Evolutionary conservation across 495 filamentous ascomycete genomes (phyloP).

Genomic region (Talaromyces liani): DNA sequence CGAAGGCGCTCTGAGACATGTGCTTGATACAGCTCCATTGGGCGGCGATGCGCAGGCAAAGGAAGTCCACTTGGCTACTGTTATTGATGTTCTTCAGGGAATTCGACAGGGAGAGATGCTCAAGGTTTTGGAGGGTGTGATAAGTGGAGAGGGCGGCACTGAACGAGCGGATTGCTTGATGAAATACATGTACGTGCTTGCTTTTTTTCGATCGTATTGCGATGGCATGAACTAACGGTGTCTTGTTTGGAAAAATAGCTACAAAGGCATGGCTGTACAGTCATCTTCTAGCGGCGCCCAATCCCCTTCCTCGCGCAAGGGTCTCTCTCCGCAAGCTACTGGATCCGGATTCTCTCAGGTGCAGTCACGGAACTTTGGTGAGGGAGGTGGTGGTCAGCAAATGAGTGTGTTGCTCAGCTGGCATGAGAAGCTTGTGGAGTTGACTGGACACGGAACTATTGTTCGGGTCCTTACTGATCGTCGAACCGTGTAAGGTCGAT

Average conservation of each 20-base stretch:
- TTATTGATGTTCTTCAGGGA: conserved; percentile 81
- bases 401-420: conserved; percentile 93
- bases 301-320: conserved; percentile 37
- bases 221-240: not conserved
- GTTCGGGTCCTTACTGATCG: conserved; percentile 88
- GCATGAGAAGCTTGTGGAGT: conserved; percentile 92
- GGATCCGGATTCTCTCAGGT: conserved; percentile 73
- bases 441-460: conserved; percentile 81
- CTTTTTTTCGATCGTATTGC: conserved; percentile 6
- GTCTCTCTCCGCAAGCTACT: conserved; percentile 70
- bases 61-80: conserved; percentile 73
- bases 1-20: conserved; percentile 73
- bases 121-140: conserved; percentile 70
- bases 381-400: conserved; percentile 71
- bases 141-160: conserved; percentile 58
- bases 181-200: conserved; percentile 39
- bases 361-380: conserved; percentile 56
- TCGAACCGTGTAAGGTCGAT: conserved; percentile 60
- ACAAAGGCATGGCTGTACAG: conserved; percentile 73
- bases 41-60: conserved; percentile 69
- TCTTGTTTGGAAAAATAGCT: conserved; percentile 35
- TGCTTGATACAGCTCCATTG: conserved; percentile 68
- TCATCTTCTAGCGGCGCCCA: conserved; percentile 25
- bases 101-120: conserved; percentile 90
- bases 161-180: conserved; percentile 53